These are phyloP conservation scores for Trichoderma atrobrunneum DNA, from an alignment of 2,329 filamentous ascomycete genomes.

Conservation along the genomic window DNA sequence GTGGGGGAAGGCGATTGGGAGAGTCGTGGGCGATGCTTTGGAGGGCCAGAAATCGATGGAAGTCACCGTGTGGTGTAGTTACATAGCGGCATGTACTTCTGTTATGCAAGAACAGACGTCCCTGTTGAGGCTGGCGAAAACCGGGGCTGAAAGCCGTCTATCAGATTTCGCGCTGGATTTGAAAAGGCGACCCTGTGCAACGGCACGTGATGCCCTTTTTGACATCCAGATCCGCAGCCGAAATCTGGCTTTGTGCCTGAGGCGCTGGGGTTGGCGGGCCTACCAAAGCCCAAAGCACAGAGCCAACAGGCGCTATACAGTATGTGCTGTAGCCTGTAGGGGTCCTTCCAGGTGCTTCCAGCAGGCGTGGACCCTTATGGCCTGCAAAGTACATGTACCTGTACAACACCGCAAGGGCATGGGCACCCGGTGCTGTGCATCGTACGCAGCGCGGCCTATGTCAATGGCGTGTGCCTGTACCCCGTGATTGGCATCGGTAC, in stretches of 20 bases:
- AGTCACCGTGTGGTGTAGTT: conserved; percentile 36
- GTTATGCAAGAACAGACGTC: conserved; percentile 28
- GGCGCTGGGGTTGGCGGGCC: background rate
- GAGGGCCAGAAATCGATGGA: conserved; percentile 24
- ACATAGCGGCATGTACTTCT: conserved; percentile 35
- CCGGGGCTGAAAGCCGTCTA: conserved; percentile 16
- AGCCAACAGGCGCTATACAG: background rate
- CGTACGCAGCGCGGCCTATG: background rate
- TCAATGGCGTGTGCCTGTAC: conserved; percentile 3
- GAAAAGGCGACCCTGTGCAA: conserved; percentile 1
- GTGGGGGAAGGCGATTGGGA: conserved; percentile 5
- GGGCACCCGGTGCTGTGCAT: background rate
- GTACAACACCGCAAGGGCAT: background rate
- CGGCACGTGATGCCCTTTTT: conserved; percentile 18
- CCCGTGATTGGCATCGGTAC: background rate
- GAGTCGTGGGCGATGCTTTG: conserved; percentile 11
- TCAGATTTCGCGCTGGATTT: conserved; percentile 18
- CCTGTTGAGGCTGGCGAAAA: conserved; percentile 25
- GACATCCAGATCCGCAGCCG: background rate
- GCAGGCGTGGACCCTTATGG: background rate
- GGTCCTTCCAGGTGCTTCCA: background rate
- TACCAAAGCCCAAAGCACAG: background rate
- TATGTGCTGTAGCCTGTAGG: background rate
- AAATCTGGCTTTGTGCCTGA: background rate
- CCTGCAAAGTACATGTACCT: background rate